Base-by-base conservation (phyloP, 257 asterid genomes). In the Phtheirospermum japonicum region DNA sequence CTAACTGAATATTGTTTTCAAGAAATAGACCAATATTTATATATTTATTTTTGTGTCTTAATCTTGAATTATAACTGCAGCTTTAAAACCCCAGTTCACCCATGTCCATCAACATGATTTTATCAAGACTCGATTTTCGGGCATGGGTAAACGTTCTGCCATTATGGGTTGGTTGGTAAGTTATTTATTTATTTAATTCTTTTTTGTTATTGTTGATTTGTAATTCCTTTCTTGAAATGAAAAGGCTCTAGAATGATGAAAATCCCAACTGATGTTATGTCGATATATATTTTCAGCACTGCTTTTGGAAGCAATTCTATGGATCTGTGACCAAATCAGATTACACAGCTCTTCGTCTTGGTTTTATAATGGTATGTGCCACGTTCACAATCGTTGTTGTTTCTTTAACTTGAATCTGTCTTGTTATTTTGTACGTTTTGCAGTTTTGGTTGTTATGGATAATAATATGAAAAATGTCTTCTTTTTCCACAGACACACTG, bases 251-350 rank as follows among this genome's bases (percentile, higher is more conserved):
- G 17, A 30, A 3, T 46, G 46, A 59, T 68, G 57, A 48, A 48
- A 9, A 55, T 20, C 14, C 48, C 32, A 28, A 23, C 17, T 39
- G 64, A 39, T 48, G 28, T 57, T 4, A 8, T 12, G 11, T 12
- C 2, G 33, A 4, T 51, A 61, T 42, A 53, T 59, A 16, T 68
- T 75, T 76, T 75, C 96, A 93, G 96, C 94, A 93, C n/a, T 77
- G 90, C 34, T 93, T 93, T 78, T 68, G 75, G 6, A 93, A 93
- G 81, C 99, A 93, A 75, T 89, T 93, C 71, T 83, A 83, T 76
- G 97, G 85, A 55, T 89, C 97, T 43, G 97, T 93, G 57, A 93
- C 96, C 66, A 87, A 82, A 71, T 74, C 96, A 46, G 99, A 93
- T 78, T 93, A 89, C 71, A 67, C 64, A 39, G 93, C 96, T 39